These are phyloP conservation scores for Marasmius fiardii DNA, from an alignment of 1,284 basidiomycete species.

Conservation along the genomic window DNA sequence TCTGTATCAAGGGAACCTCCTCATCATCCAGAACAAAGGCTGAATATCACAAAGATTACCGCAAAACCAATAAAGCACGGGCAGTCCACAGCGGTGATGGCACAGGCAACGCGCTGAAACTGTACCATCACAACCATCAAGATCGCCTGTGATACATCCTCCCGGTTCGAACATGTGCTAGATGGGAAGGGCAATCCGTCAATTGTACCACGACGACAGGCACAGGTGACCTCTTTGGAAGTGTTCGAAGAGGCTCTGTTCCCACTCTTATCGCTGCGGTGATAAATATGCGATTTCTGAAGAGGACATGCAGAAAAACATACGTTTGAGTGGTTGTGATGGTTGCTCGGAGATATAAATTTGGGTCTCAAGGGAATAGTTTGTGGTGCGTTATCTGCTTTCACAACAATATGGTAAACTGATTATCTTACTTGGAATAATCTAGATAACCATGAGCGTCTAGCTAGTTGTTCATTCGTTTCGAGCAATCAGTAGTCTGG, in stretches of 20 bases:
- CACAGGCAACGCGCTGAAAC: slow-evolving; percentile 1
- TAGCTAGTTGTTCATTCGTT: no score
- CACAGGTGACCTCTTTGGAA: slow-evolving; percentile 73
- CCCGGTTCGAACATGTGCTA: slow-evolving; percentile 46
- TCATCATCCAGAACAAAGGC: slow-evolving; percentile 52
- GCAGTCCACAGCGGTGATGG: background rate
- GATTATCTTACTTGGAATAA: no score
- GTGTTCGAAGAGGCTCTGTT: slow-evolving; percentile 61
- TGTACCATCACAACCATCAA: slow-evolving; percentile 57
- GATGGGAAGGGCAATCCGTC: slow-evolving; percentile 12
- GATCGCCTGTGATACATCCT: slow-evolving; percentile 58
- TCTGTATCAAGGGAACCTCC: slow-evolving; percentile 40
- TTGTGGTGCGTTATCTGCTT: no score
- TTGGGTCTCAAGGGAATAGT: background rate
- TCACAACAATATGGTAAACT: no score
- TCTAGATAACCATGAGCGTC: no score
- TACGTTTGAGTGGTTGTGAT: slow-evolving; percentile 64
- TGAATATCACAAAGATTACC: slow-evolving; percentile 69
- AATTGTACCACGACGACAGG: slow-evolving; percentile 57
- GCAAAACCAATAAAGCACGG: slow-evolving; percentile 53
- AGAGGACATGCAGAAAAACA: slow-evolving; percentile 57
- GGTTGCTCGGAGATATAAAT: slow-evolving; percentile 64
- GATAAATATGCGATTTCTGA: slow-evolving; percentile 56
- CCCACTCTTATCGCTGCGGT: slow-evolving; percentile 66
- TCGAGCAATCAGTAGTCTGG: no score